Evolutionary conservation across 768 basidiomycete genomes (phyloP).

Genomic region (Pulveroboletus sp.): DNA sequence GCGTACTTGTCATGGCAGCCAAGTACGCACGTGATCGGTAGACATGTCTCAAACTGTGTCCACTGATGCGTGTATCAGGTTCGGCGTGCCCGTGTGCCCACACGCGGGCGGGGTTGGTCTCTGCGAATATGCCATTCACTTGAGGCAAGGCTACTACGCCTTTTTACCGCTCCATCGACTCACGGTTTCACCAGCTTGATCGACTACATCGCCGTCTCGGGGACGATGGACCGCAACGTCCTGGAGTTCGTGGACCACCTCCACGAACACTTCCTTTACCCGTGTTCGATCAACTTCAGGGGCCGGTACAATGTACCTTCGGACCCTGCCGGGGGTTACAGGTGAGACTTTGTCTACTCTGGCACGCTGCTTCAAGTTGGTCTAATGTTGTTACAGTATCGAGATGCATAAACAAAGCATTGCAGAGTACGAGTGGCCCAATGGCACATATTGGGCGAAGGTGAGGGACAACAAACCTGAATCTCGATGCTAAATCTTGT

Average conservation of each 20-base stretch:
- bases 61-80: conserved; percentile 41
- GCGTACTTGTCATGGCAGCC: conserved; percentile 88
- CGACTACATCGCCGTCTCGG: conserved; percentile 90
- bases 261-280: conserved; percentile 89
- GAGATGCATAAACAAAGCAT: conserved; percentile 84
- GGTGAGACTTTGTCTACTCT: conserved; percentile 11
- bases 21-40: conserved; percentile 48
- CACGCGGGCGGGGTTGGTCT: conserved; percentile 95
- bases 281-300: conserved; percentile 78
- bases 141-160: conserved; percentile 50
- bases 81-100: conserved; percentile 87
- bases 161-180: neutral
- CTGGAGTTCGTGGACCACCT: conserved; percentile 89
- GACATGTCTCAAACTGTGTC: neutral
- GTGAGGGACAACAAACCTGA: conserved; percentile 2
- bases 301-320: conserved; percentile 87
- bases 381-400: conserved; percentile 50
- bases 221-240: conserved; percentile 91
- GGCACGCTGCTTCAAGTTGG: neutral
- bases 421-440: conserved; percentile 80
- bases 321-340: conserved; percentile 73
- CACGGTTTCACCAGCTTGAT: conserved; percentile 56
- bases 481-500: neutral
- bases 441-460: conserved; percentile 44
- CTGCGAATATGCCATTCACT: conserved; percentile 89